Conservation (phyloP, 176 grass and related monocot genomes). For the Tuctoria greenei region DNA sequence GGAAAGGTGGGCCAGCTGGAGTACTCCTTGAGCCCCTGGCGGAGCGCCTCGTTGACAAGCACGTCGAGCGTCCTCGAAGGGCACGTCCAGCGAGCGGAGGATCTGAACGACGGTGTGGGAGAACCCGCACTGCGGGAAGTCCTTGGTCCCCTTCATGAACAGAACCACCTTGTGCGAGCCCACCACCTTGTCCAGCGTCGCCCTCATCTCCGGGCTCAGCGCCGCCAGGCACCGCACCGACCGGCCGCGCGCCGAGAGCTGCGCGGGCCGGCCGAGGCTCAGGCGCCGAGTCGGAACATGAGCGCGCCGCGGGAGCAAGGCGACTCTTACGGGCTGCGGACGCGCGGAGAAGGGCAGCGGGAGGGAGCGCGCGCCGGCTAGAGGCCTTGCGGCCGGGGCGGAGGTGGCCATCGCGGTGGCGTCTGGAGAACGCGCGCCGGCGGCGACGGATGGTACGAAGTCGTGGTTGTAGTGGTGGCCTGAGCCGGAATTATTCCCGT, state of each 20-base stretch:
- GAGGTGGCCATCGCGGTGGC: constrained; percentile 48
- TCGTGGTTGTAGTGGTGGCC: neutral
- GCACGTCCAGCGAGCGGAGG: constrained; percentile 77
- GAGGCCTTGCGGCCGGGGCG: constrained; percentile 14
- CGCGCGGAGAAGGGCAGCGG: neutral
- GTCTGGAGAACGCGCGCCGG: constrained; percentile 26
- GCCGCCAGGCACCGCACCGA: constrained; percentile 59
- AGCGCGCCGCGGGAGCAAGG: neutral
- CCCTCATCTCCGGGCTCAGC: constrained; percentile 55
- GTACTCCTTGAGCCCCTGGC: constrained; percentile 93
- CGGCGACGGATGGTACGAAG: constrained; percentile 22
- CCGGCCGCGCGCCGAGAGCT: constrained; percentile 2
- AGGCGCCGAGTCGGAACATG: constrained; percentile 5
- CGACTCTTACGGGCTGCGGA: neutral
- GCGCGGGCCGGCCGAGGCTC: constrained; percentile 8
- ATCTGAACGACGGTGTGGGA: constrained; percentile 93
- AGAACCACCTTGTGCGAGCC: constrained; percentile 69
- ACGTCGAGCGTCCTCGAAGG: constrained; percentile 88
- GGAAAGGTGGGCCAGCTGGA: constrained; percentile 97
- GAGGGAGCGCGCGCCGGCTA: neutral
- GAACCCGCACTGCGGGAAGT: constrained; percentile 97
- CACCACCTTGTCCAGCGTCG: constrained; percentile 86
- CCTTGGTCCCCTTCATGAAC: constrained; percentile 97
- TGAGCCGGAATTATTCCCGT: neutral
- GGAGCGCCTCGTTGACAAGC: constrained; percentile 76